Conservation (phyloP, 495 filamentous ascomycete species). For the Viridothelium virens region DNA sequence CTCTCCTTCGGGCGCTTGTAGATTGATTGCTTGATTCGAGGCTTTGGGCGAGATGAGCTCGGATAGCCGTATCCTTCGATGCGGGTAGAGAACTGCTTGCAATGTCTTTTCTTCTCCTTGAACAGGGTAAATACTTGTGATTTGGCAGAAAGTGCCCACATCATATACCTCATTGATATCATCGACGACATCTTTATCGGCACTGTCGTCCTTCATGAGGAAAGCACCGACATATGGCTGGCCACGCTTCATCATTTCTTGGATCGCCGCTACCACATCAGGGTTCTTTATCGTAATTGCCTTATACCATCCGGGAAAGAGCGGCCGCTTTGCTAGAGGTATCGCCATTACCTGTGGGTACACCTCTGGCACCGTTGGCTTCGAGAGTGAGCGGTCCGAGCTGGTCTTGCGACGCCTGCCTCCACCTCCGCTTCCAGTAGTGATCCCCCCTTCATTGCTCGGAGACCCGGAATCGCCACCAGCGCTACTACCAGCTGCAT, state of each 20-base stretch:
- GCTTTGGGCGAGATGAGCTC: constrained; percentile 59
- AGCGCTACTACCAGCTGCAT: constrained; percentile 40
- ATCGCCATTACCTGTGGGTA: constrained; percentile 99
- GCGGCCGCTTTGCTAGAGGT: constrained; percentile 87
- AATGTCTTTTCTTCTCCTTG: constrained; percentile 63
- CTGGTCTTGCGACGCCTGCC: constrained; percentile 53
- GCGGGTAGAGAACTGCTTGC: constrained; percentile 90
- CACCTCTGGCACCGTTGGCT: constrained; percentile 82
- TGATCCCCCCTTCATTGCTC: not conserved
- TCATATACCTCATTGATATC: constrained; percentile 84
- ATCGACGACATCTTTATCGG: constrained; percentile 85
- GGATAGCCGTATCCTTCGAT: constrained; percentile 86
- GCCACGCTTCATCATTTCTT: constrained; percentile 95
- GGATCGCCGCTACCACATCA: constrained; percentile 79
- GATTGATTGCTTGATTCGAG: constrained; percentile 32
- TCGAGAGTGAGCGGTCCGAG: constrained; percentile 68
- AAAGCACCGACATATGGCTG: constrained; percentile 98
- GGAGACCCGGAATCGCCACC: constrained; percentile 40
- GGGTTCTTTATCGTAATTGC: constrained; percentile 90
- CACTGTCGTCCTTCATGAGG: constrained; percentile 89
- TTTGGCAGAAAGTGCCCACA: constrained; percentile 92
- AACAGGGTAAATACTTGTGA: constrained; percentile 88
- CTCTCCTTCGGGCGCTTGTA: constrained; percentile 27
- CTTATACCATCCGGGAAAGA: constrained; percentile 99
- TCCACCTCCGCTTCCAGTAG: constrained; percentile 39